These are phyloP conservation scores for Starmerella gropengiesseri DNA, from an alignment of 805 yeast genomes.

Conservation along the genomic window DNA sequence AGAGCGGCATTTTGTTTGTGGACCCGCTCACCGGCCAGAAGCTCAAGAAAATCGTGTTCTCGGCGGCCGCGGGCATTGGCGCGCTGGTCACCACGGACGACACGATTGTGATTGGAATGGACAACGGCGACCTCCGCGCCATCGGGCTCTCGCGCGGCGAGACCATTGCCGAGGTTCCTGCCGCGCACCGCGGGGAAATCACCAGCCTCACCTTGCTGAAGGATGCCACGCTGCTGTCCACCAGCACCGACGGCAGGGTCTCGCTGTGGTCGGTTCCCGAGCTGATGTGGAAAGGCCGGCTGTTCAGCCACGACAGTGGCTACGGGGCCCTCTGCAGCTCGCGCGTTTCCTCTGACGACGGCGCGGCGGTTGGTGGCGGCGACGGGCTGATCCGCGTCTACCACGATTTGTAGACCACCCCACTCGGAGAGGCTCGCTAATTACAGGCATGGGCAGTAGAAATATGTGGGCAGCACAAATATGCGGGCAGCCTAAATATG, in stretches of 20 bases:
- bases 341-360: slow-evolving; percentile 4
- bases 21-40: slow-evolving; percentile 22
- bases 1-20: slow-evolving; percentile 16
- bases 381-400: slow-evolving; percentile 24
- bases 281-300: slow-evolving; percentile 23
- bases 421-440: neutral
- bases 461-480: too few relatives aligned
- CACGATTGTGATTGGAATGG: slow-evolving; percentile 17
- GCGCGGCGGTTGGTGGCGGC: slow-evolving; percentile 21
- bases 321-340: slow-evolving; percentile 21
- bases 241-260: slow-evolving; percentile 26
- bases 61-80: slow-evolving; percentile 8
- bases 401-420: neutral
- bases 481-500: too few relatives aligned
- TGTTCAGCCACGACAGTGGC: slow-evolving; percentile 23
- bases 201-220: slow-evolving; percentile 10
- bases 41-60: slow-evolving; percentile 17
- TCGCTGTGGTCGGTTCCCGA: slow-evolving; percentile 24
- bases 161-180: slow-evolving; percentile 19
- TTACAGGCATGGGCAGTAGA: neutral
- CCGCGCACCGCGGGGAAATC: slow-evolving; percentile 23
- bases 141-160: slow-evolving; percentile 20
- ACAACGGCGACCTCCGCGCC: slow-evolving; percentile 21
- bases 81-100: slow-evolving; percentile 14
- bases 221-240: slow-evolving; percentile 14